phyloP scores from a whole-genome alignment of 345 rosid genomes.

The Linum tenue region DNA sequence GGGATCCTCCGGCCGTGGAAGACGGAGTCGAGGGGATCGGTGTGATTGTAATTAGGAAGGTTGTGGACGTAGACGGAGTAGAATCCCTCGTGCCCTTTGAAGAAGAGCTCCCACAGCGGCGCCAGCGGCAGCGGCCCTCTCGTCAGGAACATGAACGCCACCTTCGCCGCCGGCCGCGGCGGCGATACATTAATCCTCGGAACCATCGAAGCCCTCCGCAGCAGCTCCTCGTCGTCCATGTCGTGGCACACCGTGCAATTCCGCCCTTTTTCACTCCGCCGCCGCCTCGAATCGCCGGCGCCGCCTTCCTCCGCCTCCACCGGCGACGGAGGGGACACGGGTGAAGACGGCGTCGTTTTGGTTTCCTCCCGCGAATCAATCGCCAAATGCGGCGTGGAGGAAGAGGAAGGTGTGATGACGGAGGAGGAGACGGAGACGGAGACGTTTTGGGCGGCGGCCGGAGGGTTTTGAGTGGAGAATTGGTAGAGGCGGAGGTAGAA shows the following conservation, averaged over 20 bases:
- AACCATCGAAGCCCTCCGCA: no score
- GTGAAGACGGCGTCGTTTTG: no score
- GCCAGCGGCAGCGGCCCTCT: neutral
- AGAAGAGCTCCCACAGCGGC: neutral
- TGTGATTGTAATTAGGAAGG: neutral
- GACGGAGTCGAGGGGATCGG: neutral
- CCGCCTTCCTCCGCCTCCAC: neutral
- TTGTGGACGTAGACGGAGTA: neutral
- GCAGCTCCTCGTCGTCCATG: no score
- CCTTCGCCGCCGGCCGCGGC: neutral
- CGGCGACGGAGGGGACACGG: neutral
- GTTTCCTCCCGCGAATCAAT: no score
- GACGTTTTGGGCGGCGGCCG: neutral
- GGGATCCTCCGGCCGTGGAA: neutral
- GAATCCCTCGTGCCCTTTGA: neutral
- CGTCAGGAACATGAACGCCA: neutral
- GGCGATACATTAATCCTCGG: neutral
- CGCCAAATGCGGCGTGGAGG: neutral
- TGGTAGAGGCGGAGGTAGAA: neutral
- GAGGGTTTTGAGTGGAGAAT: neutral
- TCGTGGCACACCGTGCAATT: neutral
- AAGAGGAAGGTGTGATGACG: neutral
- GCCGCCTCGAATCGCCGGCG: neutral
- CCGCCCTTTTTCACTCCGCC: neutral
- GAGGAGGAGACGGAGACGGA: neutral